phyloP scores from a whole-genome alignment of 345 rosid genomes.

The Conringia planisiliqua region DNA sequence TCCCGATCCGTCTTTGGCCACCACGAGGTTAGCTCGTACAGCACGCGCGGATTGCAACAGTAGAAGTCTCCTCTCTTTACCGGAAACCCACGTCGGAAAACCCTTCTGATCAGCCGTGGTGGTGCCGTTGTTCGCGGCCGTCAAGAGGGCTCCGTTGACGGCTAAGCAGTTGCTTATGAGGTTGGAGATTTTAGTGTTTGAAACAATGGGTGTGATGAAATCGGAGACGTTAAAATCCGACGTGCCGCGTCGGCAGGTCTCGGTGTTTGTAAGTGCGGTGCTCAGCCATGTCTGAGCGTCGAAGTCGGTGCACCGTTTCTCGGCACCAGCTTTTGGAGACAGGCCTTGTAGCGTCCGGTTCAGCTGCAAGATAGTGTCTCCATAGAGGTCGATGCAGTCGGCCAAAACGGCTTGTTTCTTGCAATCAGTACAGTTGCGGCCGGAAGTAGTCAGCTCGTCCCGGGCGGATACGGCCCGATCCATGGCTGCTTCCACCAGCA shows the following conservation, averaged over 20 bases:
- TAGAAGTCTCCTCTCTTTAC: constrained; percentile 36
- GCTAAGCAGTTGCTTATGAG: constrained; percentile 66
- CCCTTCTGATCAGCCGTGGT: background rate
- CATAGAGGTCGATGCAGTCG: constrained; percentile 65
- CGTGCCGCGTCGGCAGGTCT: constrained; percentile 62
- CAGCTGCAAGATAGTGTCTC: constrained; percentile 53
- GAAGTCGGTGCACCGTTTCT: constrained; percentile 39
- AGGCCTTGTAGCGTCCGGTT: constrained; percentile 51
- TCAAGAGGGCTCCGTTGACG: constrained; percentile 43
- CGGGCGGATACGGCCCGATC: constrained; percentile 44
- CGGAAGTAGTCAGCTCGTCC: constrained; percentile 26
- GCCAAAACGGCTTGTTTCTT: constrained; percentile 47
- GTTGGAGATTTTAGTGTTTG: constrained; percentile 45
- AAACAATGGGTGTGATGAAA: constrained; percentile 42
- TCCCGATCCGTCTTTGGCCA: constrained; percentile 68
- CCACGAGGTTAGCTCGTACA: constrained; percentile 46
- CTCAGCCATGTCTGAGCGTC: constrained; percentile 93
- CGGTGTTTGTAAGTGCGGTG: constrained; percentile 71
- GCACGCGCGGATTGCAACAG: constrained; percentile 31
- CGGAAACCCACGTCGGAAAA: constrained; percentile 48
- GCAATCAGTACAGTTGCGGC: constrained; percentile 25
- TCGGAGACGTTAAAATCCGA: constrained; percentile 58
- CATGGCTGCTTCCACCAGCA: constrained; percentile 48
- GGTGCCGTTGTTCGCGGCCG: constrained; percentile 4
- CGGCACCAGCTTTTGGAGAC: background rate